Evolutionary conservation across 352 stramenopile species (phyloP).

Genomic region (Hyphochytrium catenoides): DNA sequence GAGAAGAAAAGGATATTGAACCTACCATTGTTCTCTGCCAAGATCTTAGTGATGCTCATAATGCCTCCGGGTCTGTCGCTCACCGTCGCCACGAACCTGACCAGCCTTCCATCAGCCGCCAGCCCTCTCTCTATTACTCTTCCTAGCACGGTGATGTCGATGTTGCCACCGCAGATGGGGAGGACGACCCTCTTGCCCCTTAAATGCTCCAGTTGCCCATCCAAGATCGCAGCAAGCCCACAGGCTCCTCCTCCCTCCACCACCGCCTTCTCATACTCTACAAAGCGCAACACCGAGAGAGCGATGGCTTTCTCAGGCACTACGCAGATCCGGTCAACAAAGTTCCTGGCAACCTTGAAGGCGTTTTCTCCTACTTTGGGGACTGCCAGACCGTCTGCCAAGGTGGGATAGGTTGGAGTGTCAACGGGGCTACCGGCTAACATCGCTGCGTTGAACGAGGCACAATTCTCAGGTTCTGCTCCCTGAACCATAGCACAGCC

Average conservation of each 20-base stretch:
- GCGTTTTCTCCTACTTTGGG: conserved; percentile 77
- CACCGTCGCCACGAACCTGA: conserved; percentile 87
- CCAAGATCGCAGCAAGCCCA: conserved; percentile 78
- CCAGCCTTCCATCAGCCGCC: conserved; percentile 82
- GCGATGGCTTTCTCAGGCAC: conserved; percentile 83
- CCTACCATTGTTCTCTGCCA: conserved; percentile 36
- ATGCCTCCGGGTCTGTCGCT: conserved; percentile 86
- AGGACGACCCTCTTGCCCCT: conserved; percentile 79
- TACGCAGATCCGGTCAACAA: conserved; percentile 80
- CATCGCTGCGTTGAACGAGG: conserved; percentile 77
- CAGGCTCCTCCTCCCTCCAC: conserved; percentile 82
- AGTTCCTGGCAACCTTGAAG: conserved; percentile 70
- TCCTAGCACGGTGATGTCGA: conserved; percentile 82
- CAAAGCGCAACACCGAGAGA: conserved; percentile 79
- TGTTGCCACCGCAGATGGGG: conserved; percentile 89
- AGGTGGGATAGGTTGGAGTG: conserved; percentile 58
- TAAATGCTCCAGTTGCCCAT: conserved; percentile 75
- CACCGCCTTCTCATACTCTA: conserved; percentile 94
- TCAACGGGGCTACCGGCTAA: conserved; percentile 62
- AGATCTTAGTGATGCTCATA: conserved; percentile 59
- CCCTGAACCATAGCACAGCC: conserved; percentile 35
- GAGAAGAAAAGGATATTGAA: conserved; percentile 4
- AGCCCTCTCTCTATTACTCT: conserved; percentile 88
- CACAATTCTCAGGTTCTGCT: conserved; percentile 80
- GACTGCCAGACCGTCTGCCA: conserved; percentile 86